Conservation (phyloP, 2,329 filamentous ascomycete species). For the Penicillium paneum region DNA sequence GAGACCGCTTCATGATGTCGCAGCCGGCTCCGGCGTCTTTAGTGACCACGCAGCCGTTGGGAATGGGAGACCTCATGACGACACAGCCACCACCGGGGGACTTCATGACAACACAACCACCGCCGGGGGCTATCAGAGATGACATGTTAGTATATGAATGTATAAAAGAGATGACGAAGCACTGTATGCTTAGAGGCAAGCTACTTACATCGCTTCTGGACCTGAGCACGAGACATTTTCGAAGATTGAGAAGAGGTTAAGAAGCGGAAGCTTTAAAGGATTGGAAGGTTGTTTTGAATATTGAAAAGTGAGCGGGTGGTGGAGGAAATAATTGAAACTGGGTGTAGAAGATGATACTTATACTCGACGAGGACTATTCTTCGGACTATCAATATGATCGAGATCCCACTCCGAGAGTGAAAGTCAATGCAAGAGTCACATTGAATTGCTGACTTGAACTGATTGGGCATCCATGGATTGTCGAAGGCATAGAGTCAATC, state of each 20-base stretch:
- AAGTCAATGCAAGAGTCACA: neutral
- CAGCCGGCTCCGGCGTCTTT: neutral
- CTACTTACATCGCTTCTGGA: conserved; percentile 25
- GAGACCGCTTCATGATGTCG: conserved; percentile 2
- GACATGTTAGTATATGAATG: conserved; percentile 6
- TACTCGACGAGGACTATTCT: neutral
- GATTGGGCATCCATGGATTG: neutral
- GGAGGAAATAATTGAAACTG: conserved; percentile 3
- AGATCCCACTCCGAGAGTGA: neutral
- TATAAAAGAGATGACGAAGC: neutral
- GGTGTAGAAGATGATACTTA: neutral
- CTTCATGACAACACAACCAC: conserved; percentile 31
- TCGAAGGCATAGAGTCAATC: neutral
- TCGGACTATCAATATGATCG: neutral
- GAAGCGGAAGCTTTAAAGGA: conserved; percentile 16
- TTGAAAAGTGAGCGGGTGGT: conserved; percentile 11
- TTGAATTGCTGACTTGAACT: neutral
- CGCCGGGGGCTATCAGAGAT: conserved; percentile 24
- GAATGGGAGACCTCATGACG: neutral
- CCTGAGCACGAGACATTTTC: conserved; percentile 27
- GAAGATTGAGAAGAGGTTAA: conserved; percentile 18
- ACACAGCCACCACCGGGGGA: conserved; percentile 5
- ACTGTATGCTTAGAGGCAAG: neutral
- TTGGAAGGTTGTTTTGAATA: conserved; percentile 9
- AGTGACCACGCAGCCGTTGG: neutral